These are phyloP conservation scores for Coemansia sp. DNA, from an alignment of 192 early-diverging fungal genomes.

Conservation along the genomic window DNA sequence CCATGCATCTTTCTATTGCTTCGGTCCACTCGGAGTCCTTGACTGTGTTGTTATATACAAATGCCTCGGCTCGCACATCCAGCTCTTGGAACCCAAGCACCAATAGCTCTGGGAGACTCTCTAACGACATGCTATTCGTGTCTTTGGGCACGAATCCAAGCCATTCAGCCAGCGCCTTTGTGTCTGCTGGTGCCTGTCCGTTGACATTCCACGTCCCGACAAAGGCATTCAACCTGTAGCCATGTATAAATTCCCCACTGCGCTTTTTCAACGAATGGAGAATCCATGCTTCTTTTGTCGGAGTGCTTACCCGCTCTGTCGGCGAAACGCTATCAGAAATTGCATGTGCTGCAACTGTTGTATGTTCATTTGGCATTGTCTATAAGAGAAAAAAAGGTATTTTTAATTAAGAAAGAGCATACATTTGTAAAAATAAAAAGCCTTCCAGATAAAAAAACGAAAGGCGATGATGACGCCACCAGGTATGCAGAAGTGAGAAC, in stretches of 20 bases:
- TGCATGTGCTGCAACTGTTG: not conserved
- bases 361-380: not conserved
- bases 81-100: slow-evolving; percentile 86
- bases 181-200: slow-evolving; percentile 60
- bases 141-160: slow-evolving; percentile 43
- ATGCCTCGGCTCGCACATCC: slow-evolving; percentile 83
- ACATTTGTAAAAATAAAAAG: not conserved
- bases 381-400: not conserved
- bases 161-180: slow-evolving; percentile 63
- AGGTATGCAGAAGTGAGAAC: no score
- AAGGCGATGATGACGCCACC: not conserved
- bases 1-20: slow-evolving; percentile 69
- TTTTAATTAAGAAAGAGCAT: no score
- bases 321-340: not conserved
- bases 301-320: slow-evolving; percentile 29
- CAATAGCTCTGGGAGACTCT: slow-evolving; percentile 29
- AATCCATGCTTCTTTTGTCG: slow-evolving; percentile 51
- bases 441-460: not conserved
- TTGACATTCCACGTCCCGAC: slow-evolving; percentile 93
- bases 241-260: slow-evolving; percentile 32
- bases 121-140: not conserved
- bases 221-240: slow-evolving; percentile 56
- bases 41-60: slow-evolving; percentile 72
- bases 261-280: slow-evolving; percentile 40
- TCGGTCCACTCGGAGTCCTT: slow-evolving; percentile 83